Evolutionary conservation across 225 moss, liverwort and hornwort genomes (phyloP).

Genomic region (Marchantia paleacea): DNA sequence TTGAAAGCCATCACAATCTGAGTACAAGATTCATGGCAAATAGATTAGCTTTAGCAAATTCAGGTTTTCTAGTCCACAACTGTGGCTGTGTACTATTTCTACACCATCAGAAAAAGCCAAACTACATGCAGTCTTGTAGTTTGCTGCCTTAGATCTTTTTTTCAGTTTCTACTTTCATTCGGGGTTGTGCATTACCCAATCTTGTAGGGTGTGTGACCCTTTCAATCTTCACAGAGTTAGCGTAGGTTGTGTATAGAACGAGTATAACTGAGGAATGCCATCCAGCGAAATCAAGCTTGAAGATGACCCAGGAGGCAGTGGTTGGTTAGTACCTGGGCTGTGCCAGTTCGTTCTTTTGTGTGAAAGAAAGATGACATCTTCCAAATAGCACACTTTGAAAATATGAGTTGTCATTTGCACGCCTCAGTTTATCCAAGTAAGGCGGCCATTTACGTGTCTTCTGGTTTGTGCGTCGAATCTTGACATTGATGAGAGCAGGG

Average conservation of each 20-base stretch:
- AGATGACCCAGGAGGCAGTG: background rate
- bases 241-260: background rate
- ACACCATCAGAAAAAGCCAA: background rate
- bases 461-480: too few species aligned
- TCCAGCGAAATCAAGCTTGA: background rate
- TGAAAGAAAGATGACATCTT: background rate
- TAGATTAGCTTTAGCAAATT: background rate
- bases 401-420: too few species aligned
- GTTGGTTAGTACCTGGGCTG: background rate
- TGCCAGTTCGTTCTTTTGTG: background rate
- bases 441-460: too few species aligned
- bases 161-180: background rate
- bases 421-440: too few species aligned
- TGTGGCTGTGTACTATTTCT: background rate
- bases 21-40: background rate
- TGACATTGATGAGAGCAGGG: too few species aligned
- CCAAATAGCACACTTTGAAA: too few species aligned
- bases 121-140: background rate
- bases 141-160: background rate
- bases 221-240: background rate
- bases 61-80: background rate
- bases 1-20: background rate
- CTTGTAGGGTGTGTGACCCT: conserved; percentile 2
- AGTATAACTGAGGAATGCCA: background rate
- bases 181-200: background rate